Evolutionary conservation across 192 early-diverging fungal species (phyloP), one percentile per base, ranked within the genome.

Genomic region (Coemansia sp.): DNA sequence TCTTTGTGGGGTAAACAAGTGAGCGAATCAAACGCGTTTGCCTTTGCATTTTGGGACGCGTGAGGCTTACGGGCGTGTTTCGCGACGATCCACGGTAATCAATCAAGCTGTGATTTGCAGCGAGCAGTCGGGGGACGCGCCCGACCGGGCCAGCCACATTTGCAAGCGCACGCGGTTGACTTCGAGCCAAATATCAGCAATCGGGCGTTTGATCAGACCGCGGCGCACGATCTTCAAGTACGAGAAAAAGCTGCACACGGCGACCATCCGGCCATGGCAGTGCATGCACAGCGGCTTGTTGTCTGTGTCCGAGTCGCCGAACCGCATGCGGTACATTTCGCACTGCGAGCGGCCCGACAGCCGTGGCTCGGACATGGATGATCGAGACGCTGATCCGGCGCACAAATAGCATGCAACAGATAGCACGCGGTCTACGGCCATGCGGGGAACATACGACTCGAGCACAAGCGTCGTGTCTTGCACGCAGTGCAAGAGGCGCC

Each of bases 171-270:
- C 71, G 51, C 58, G 72, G 51, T 79, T 79, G 60, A 79, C 76
- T 50, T 79, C 76, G 11, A 79, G 70, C 76, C 76, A 79, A 24
- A 79, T 73, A 8, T 79, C 76, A 11, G 76, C 70, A 35, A 79
- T 73, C 11, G 76, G 76, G 19, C 76, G 70, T 57, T 73, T 72
- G 63, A 70, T 79, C 22, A 79, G 67, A 12, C 76, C 70, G 60
- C 72, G 65, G 56, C 76, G 76, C 14, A 73, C 76, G 15, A 73
- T 79, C 32, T 69, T 65, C 43, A 79, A 64, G 48, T 79, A 79
- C 35, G 70, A 48, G 54, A 73, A 79, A 67, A 79, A 79, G 70
- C 76, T 79, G 70, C 76, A 79, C 55, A 79, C 67, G 1, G 76
- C 47, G 15, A 79, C 71, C 76, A 79, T 79, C 39, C 75, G 75